Evolutionary conservation across 1,139 yeast species (phyloP), one percentile per base, ranked within the genome.

Genomic region (Suhomyces yuchorum): DNA sequence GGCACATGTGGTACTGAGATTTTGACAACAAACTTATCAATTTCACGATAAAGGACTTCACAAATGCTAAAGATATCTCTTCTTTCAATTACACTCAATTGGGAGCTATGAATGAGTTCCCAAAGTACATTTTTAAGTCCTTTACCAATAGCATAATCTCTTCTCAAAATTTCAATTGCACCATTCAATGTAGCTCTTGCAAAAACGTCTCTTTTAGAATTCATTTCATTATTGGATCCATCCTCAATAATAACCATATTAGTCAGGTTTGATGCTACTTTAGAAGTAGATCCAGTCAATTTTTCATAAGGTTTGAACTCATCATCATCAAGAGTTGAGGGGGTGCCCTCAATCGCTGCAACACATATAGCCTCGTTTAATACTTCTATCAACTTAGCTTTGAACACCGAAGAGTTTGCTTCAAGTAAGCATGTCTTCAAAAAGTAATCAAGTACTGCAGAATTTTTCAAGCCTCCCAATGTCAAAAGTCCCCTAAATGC

Each of bases 381-480:
- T 0, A 71, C 66, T 4, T 68, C 69, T 3, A 84, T 65, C 49
- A 89, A 60, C 14, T 78, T 74, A 19, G 73, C 69, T 43, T 82
- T 77, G 42, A 89, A 70, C 44, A 73, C 74, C 0, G 79, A 69
- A 3, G 85, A 78, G 3, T 57, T 47, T 3, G 73, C 71, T 41
- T 85, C 91, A 43, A 85, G 70, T 37, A 83, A 73, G 42, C 85
- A 67, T 0, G 81, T 69, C 41, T 81, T 74, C 56, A 88, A 80
- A 51, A 84, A 81, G 58, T 88, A 88, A 24, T 77, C 71, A 54
- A 90, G 61, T 4, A 90, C 73, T 20, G 75, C 72, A 14, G 71
- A 65, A 58, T 88, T 87, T 50, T 82, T 84, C 51, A 91, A 68
- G 0, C 95, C 97, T 9, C 97, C 97, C 33, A 89, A 70, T 4